Conservation (phyloP, 331 rosid species). For the Pyrus hybrid region DNA sequence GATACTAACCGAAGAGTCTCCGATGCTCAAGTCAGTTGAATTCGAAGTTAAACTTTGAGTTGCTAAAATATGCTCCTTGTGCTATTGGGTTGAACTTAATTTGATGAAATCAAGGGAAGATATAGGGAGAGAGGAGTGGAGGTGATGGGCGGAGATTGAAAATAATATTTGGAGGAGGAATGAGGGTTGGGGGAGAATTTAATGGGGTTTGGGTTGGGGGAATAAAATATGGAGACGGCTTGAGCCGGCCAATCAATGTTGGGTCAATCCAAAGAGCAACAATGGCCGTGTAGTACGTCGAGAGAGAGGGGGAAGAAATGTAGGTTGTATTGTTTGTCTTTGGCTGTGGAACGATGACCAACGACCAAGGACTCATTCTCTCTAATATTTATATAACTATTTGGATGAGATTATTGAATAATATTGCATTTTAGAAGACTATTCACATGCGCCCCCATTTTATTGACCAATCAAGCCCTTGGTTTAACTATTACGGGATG, state of each 20-base stretch:
- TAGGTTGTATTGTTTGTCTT: background rate
- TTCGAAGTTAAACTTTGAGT: background rate
- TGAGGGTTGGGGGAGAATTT: background rate
- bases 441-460: background rate
- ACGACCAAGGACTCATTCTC: background rate
- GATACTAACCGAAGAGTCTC: background rate
- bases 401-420: background rate
- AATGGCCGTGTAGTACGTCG: background rate
- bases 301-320: background rate
- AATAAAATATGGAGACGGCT: background rate
- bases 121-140: background rate
- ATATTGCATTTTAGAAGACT: too few relatives aligned
- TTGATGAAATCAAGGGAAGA: background rate
- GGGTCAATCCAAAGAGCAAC: constrained; percentile 10
- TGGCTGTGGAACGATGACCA: constrained; percentile 30
- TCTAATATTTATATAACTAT: background rate
- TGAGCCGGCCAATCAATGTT: constrained; percentile 9
- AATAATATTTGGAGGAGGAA: background rate
- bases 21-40: background rate
- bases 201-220: background rate
- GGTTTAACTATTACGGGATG: too few relatives aligned
- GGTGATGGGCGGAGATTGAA: background rate
- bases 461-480: background rate
- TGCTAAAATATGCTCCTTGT: too few relatives aligned
- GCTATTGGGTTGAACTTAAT: background rate